Evolutionary conservation across 2,329 filamentous ascomycete genomes (phyloP), one percentile per base, ranked within the genome.

Genomic region (Aspergillus bombycis): DNA sequence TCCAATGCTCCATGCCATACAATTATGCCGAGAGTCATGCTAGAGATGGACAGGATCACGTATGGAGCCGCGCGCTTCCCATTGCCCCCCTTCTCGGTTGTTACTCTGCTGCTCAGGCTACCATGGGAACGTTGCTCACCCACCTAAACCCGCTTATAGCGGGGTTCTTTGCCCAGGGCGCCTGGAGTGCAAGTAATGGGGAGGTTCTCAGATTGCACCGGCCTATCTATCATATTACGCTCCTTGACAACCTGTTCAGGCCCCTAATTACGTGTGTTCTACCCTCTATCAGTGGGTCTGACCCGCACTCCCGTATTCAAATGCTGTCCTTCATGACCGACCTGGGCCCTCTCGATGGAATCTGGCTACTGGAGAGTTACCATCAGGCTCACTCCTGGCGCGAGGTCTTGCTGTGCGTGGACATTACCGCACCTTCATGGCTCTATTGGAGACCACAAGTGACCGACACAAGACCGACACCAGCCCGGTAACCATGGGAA

Each of bases 241-340:
- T 62, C 11, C 38, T 62, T 7, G 62, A 62, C 34, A 62, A 62
- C 3, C 14, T 56, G 2, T 34, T 62, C 8, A n/a, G 19, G 11
- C 59, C 55, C 4, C 11, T 52, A 14, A 60, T 59, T 26, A 55
- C 48, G 5, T 64, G 62, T 41, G 62, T 64, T 41, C 34, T 62
- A 9, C 59, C 50, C 2, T 59, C 59, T 0, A 60, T 59, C 7
- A 64, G 46, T 23, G 62, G 56, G 16, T 41, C 56, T 21, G 58
- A 61, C 30, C 43, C 34, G n/a, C 14, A 9, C n/a, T 64, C 53
- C 14, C 43, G 41, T 12, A 11, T 46, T 3, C 58, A 61, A 23
- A 58, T 64, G 46, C 12, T 60, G n/a, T 58, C 58, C 4, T 61
- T 61, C n/a, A 61, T 64, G 41, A 43, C 58, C 26, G 58, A 64